Conservation (phyloP, 2,329 filamentous ascomycete genomes). For the Beauveria caledonica region DNA sequence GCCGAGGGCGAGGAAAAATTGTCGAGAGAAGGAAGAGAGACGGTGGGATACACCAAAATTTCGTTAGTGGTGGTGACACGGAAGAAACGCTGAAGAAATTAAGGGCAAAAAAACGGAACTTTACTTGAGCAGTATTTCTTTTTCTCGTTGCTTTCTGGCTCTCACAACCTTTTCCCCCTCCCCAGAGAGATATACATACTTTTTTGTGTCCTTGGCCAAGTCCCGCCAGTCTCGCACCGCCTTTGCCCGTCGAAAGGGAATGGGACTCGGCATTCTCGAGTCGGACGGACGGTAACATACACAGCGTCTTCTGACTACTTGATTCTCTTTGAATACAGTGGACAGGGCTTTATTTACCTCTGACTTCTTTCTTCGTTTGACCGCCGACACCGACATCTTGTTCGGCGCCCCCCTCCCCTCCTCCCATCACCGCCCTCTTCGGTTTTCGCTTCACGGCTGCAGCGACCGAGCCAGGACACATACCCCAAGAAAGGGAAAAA, state of each 20-base stretch:
- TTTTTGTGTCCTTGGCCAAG: neutral
- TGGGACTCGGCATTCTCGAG: conserved; percentile 6
- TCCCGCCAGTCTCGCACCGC: neutral
- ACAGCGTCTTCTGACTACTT: neutral
- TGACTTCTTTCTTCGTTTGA: neutral
- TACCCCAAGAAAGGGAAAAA: neutral
- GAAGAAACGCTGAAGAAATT: neutral
- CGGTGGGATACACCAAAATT: conserved; percentile 6
- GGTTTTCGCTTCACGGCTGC: neutral
- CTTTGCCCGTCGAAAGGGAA: neutral
- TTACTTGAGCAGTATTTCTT: neutral
- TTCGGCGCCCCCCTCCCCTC: neutral
- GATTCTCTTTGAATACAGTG: neutral
- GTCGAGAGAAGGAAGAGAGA: neutral
- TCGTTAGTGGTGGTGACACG: conserved; percentile 3
- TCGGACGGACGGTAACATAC: conserved; percentile 5
- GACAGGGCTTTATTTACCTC: neutral
- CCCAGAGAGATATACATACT: neutral
- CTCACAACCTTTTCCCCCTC: too few relatives aligned
- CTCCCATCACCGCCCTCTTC: neutral
- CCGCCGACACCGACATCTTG: neutral
- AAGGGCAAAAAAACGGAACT: neutral
- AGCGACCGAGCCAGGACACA: neutral
- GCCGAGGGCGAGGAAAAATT: neutral
- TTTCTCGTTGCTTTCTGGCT: neutral